Evolutionary conservation across 1,139 yeast genomes (phyloP).

Genomic region (Hansenula lynferdii): DNA sequence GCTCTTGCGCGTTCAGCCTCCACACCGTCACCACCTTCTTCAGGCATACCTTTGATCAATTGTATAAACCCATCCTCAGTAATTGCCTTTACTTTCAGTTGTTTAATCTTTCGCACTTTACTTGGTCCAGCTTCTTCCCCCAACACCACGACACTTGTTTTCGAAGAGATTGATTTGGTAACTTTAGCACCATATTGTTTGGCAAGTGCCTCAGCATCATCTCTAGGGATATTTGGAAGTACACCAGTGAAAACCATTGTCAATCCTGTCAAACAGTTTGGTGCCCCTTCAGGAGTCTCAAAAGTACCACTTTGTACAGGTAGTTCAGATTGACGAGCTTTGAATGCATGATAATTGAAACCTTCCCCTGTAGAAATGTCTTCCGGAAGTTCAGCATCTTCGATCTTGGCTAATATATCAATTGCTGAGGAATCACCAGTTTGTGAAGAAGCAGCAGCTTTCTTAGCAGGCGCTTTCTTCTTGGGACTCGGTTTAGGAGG

Average conservation of each 20-base stretch:
- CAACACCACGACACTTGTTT: slow-evolving; percentile 82
- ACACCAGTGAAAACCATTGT: slow-evolving; percentile 94
- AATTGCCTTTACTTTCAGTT: slow-evolving; percentile 71
- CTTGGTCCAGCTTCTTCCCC: slow-evolving; percentile 98
- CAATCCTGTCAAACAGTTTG: slow-evolving; percentile 79
- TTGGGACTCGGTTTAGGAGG: slow-evolving; percentile 8
- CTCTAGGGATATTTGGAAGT: slow-evolving; percentile 74
- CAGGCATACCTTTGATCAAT: slow-evolving; percentile 76
- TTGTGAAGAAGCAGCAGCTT: slow-evolving; percentile 4
- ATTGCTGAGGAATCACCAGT: slow-evolving; percentile 34
- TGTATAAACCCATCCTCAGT: slow-evolving; percentile 83
- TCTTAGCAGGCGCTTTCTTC: too few species aligned
- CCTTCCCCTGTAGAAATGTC: slow-evolving; percentile 41
- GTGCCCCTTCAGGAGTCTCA: slow-evolving; percentile 69
- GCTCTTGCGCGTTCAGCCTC: slow-evolving; percentile 68
- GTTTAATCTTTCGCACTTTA: slow-evolving; percentile 78
- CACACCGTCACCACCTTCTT: slow-evolving; percentile 83
- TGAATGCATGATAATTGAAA: slow-evolving; percentile 49
- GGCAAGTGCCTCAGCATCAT: slow-evolving; percentile 70
- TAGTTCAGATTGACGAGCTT: slow-evolving; percentile 37
- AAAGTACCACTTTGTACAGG: slow-evolving; percentile 25
- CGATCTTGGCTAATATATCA: slow-evolving; percentile 53
- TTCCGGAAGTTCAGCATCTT: slow-evolving; percentile 67
- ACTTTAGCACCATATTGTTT: slow-evolving; percentile 92
- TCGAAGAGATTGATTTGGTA: slow-evolving; percentile 79